Conservation (phyloP, 2,329 filamentous ascomycete species). For the Arthrobotrys megalospora region DNA sequence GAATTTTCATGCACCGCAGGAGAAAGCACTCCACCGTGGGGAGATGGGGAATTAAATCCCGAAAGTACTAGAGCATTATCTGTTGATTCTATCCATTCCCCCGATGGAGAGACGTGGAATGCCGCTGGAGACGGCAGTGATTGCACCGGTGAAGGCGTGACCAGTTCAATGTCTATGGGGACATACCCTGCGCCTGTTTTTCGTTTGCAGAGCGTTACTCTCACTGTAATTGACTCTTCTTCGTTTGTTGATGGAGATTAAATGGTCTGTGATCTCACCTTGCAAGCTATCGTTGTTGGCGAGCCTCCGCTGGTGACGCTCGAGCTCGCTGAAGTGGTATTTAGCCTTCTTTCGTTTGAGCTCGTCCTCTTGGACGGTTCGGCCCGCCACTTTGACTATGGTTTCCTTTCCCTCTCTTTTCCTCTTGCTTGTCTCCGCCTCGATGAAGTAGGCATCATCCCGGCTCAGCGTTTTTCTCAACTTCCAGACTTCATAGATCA, state of each 20-base stretch:
- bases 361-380: slow-evolving; percentile 1
- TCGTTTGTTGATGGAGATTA: no score
- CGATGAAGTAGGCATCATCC: not conserved
- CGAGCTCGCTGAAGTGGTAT: not conserved
- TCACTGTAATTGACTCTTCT: no score
- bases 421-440: slow-evolving; percentile 7
- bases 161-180: not conserved
- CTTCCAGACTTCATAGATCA: slow-evolving; percentile 26
- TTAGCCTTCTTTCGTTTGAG: not conserved
- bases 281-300: not conserved
- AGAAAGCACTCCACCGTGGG: no score
- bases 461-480: slow-evolving; percentile 15
- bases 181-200: not conserved
- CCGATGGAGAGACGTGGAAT: not conserved
- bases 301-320: slow-evolving; percentile 7
- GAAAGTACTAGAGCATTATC: no score
- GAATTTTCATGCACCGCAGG: not conserved
- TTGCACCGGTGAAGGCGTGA: not conserved
- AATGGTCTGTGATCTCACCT: not conserved
- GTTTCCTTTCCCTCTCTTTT: slow-evolving; percentile 27
- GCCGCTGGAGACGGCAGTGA: no score
- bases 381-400: not conserved
- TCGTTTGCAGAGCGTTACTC: not conserved
- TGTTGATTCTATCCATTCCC: no score
- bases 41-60: no score